A percentile compares a stretch with the other conserved stretches of the same genome.
phyloP scores from a whole-genome alignment of 2,329 filamentous ascomycete species.

The Conoideocrella luteorostrata region DNA sequence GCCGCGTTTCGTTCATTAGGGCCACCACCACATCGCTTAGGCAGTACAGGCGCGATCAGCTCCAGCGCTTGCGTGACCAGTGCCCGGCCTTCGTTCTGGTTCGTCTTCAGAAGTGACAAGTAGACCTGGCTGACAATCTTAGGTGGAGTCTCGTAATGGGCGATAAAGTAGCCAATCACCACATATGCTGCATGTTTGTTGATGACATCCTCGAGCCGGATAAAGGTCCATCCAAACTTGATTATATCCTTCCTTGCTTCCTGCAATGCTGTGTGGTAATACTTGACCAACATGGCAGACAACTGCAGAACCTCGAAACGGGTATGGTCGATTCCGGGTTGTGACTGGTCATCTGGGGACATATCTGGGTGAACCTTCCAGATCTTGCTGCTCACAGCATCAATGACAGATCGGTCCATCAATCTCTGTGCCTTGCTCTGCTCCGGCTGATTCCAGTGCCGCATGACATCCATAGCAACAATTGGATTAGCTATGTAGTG shows the following conservation, averaged over 20 bases:
- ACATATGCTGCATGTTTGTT: constrained; percentile 99
- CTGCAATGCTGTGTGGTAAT: constrained; percentile 80
- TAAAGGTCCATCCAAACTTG: constrained; percentile 98
- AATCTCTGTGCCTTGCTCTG: constrained; percentile 58
- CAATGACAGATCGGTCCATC: constrained; percentile 81
- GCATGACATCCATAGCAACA: constrained; percentile 91
- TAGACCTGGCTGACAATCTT: constrained; percentile 98
- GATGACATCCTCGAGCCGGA: constrained; percentile 95
- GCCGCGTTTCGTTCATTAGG: constrained; percentile 68
- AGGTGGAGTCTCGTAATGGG: constrained; percentile 88
- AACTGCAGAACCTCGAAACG: constrained; percentile 93
- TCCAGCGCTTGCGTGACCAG: constrained; percentile 92
- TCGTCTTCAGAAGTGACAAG: constrained; percentile 80
- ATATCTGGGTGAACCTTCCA: constrained; percentile 88
- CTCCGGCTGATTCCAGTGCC: constrained; percentile 60
- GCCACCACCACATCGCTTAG: constrained; percentile 69
- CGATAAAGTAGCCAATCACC: constrained; percentile 95
- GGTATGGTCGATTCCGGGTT: constrained; percentile 87
- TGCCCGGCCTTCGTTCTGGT: constrained; percentile 88
- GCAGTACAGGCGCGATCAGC: constrained; percentile 87
- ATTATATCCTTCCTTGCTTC: constrained; percentile 97
- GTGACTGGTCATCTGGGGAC: constrained; percentile 72
- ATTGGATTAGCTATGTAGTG: constrained; percentile 93
- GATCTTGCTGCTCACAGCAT: constrained; percentile 83
- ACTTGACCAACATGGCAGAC: constrained; percentile 91